Base-by-base conservation (phyloP, 83 land plant genomes). In the Picea abies region DNA sequence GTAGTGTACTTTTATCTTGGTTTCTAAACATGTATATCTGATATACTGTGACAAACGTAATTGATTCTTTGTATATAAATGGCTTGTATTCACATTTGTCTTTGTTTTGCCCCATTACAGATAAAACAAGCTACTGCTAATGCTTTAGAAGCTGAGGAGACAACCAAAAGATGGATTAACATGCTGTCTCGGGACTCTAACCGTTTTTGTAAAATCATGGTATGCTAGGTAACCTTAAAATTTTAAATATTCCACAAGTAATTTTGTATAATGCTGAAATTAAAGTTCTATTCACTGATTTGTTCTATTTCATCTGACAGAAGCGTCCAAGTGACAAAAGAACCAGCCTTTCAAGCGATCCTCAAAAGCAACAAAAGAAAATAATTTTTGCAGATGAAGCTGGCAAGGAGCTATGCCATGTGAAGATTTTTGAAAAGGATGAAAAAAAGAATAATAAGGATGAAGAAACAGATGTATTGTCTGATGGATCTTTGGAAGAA, bases 131-230 rank as follows among this genome's bases (percentile, higher is more conserved):
- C 94, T 26, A 60, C 89, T 63, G 64, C 75, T 10, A 76, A 79
- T 83, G 91, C 92, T 17, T 79, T 79, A 15, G 85, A 87, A 80
- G 83, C 70, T 32, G 4, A 35, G 37, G 92, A 94, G 72, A 81
- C 65, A 4, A 64, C 92, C 94, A 85, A 69, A 80, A 87, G 47
- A 65, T 90, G 87, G 88, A 79, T 94, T 26, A 63, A 89, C 56
- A 87, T 87, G 75, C 88, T 94, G 94, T 23, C 90, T 66, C 89
- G 86, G 76, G 96, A 94, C 58, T 94, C 91, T 79, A 87, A 81
- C 72, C 91, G 92, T 15, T 91, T 90, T 81, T 94, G 96, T 73
- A 92, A 90, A 87, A 87, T 94, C 71, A 88, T 94, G 96, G 96
- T 91, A 15, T 17, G 86, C 63, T 3, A 3, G 29, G 19, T 32